These are phyloP conservation scores for Aurifilum marmelostoma DNA, from an alignment of 2,329 filamentous ascomycete species.

Conservation along the genomic window DNA sequence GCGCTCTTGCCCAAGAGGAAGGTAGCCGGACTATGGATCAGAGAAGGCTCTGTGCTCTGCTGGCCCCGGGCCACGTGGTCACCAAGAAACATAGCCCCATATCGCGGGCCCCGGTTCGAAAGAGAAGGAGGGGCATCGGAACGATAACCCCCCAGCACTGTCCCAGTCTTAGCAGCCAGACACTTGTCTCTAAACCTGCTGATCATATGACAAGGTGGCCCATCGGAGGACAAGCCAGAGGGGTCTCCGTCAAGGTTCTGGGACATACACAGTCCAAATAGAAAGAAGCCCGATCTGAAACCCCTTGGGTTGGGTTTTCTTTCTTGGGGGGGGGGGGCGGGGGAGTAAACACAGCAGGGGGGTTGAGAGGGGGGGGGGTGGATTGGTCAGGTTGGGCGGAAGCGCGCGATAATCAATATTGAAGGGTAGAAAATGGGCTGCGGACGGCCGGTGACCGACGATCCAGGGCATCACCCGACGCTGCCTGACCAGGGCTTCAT, in stretches of 20 bases:
- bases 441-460: background rate
- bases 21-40: background rate
- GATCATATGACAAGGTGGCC: conserved; percentile 2
- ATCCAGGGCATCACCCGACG: conserved; percentile 6
- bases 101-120: background rate
- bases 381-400: background rate
- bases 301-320: background rate
- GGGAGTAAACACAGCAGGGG: background rate
- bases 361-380: too few species aligned
- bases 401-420: background rate
- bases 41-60: background rate
- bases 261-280: background rate
- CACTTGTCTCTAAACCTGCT: background rate
- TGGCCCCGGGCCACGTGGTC: background rate
- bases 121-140: background rate
- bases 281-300: background rate
- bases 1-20: background rate
- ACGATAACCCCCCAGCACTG: background rate
- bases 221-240: background rate
- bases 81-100: background rate
- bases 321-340: background rate
- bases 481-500: background rate
- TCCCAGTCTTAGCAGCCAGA: background rate
- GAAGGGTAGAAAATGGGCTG: background rate
- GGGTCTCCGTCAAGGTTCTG: background rate